These are phyloP conservation scores for Ophiostoma tasmaniense DNA, from an alignment of 2,329 filamentous ascomycete species.

Conservation along the genomic window DNA sequence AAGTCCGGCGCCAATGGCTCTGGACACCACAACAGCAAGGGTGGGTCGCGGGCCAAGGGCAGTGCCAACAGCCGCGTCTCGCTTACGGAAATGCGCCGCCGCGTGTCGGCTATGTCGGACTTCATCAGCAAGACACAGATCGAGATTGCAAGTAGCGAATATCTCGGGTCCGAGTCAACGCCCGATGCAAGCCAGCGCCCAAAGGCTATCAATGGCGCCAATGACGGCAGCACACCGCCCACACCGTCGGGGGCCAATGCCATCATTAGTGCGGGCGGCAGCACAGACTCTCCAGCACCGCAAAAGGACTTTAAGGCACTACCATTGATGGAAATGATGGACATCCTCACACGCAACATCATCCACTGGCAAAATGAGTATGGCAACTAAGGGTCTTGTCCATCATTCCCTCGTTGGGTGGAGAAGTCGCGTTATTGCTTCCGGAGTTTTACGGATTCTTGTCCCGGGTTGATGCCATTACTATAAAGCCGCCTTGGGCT, in stretches of 20 bases:
- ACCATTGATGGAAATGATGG: constrained; percentile 83
- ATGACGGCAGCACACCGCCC: background rate
- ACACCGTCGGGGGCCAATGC: background rate
- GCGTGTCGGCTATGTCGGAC: constrained; percentile 75
- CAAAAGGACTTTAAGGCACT: constrained; percentile 62
- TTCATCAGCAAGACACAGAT: constrained; percentile 86
- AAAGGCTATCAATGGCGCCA: constrained; percentile 15
- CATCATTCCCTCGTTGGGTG: background rate
- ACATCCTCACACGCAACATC: constrained; percentile 68
- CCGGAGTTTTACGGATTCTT: background rate
- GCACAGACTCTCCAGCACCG: background rate
- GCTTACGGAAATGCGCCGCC: constrained; percentile 80
- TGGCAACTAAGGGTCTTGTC: constrained; percentile 23
- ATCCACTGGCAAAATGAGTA: constrained; percentile 79
- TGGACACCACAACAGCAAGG: constrained; percentile 35
- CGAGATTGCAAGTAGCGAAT: constrained; percentile 62
- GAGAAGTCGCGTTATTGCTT: background rate
- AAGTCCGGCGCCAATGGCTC: constrained; percentile 26
- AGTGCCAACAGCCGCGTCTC: constrained; percentile 61
- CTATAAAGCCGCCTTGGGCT: background rate
- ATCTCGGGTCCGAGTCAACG: constrained; percentile 10
- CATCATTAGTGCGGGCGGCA: background rate
- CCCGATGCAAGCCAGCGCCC: constrained; percentile 25
- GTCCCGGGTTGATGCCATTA: background rate
- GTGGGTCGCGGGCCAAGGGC: constrained; percentile 43